Conservation (phyloP, 352 stramenopile genomes). For the Phytopythium litorale region DNA sequence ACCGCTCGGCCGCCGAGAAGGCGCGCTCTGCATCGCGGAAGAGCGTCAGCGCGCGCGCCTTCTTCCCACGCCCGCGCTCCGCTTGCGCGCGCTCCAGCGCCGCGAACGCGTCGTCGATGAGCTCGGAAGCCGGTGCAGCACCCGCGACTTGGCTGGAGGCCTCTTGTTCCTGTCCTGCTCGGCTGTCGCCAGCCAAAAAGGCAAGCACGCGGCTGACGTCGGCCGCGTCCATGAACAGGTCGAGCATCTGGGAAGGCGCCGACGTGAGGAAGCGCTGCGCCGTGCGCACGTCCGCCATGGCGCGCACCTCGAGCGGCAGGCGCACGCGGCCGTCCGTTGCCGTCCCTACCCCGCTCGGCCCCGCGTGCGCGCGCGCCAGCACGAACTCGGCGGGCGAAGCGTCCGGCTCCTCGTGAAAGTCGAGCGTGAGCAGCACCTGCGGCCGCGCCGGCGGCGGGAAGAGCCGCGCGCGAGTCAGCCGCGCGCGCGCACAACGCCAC, state of each 20-base stretch:
- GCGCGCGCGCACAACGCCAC: constrained; percentile 20
- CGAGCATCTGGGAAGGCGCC: constrained; percentile 23
- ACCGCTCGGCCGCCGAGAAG: constrained; percentile 28
- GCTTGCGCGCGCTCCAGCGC: constrained; percentile 31
- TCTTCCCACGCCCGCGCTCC: neutral
- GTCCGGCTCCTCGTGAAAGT: neutral
- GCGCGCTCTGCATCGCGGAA: constrained; percentile 30
- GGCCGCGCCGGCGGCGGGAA: constrained; percentile 27
- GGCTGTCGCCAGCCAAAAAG: constrained; percentile 5
- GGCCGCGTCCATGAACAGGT: constrained; percentile 37
- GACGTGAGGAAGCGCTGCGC: constrained; percentile 44
- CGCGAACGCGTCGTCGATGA: constrained; percentile 39
- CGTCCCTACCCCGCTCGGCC: neutral
- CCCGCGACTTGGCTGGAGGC: no score
- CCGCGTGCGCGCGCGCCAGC: constrained; percentile 17
- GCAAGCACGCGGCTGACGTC: constrained; percentile 18
- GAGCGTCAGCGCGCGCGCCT: constrained; percentile 15
- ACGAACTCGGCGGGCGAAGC: constrained; percentile 7
- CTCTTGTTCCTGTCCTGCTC: no score
- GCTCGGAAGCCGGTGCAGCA: neutral
- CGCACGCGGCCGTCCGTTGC: constrained; percentile 6
- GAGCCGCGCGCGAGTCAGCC: constrained; percentile 14
- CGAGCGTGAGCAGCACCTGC: constrained; percentile 32
- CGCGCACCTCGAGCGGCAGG: constrained; percentile 31
- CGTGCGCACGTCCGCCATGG: constrained; percentile 34